phyloP scores from a whole-genome alignment of 306 rosid species.

The Nissolia schottii region DNA sequence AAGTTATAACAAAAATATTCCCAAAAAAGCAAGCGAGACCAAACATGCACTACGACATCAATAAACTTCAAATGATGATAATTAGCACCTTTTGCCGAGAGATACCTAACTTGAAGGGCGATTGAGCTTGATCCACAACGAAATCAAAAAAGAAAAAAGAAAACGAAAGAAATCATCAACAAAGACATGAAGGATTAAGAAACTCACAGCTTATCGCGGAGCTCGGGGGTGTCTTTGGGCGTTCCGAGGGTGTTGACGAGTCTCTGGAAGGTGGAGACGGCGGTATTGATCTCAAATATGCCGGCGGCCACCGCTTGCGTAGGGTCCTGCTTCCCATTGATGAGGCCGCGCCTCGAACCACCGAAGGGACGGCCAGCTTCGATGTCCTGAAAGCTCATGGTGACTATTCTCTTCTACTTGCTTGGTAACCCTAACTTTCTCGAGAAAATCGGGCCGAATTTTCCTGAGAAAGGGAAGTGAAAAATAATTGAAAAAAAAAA shows the following conservation, averaged over 20 bases:
- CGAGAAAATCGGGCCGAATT: conserved; percentile 36
- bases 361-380: conserved; percentile 76
- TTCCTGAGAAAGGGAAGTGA: conserved; percentile 26
- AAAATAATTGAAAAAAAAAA: not conserved
- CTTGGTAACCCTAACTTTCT: conserved; percentile 36
- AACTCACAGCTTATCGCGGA: conserved; percentile 95
- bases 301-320: conserved; percentile 97
- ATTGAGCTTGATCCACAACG: not conserved
- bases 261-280: conserved; percentile 91
- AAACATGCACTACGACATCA: not conserved
- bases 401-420: not conserved
- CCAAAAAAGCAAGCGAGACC: too few relatives aligned
- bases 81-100: not conserved
- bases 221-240: conserved; percentile 92
- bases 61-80: not conserved
- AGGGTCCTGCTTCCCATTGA: conserved; percentile 79
- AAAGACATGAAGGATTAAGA: not conserved
- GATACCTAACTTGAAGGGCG: not conserved
- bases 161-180: not conserved
- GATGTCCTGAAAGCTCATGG: conserved; percentile 93
- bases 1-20: too few relatives aligned
- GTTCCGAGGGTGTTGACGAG: conserved; percentile 97
- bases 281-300: conserved; percentile 94
- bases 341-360: conserved; percentile 53
- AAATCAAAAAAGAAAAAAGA: not conserved